Evolutionary conservation across 805 yeast species (phyloP), one percentile per base, ranked within the genome.

Genomic region (Metschnikowia kofuensis): DNA sequence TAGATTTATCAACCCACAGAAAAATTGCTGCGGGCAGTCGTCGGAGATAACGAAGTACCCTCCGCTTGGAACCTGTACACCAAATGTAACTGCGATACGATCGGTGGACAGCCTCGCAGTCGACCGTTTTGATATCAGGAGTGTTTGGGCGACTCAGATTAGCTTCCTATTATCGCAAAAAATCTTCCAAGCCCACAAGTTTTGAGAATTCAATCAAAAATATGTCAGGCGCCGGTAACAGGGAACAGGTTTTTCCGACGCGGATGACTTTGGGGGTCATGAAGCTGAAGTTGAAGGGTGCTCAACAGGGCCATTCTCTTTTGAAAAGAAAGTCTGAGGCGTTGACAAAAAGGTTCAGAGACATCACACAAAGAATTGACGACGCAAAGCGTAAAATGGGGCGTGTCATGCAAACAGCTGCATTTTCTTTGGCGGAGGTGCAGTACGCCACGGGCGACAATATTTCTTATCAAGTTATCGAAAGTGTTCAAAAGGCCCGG

Each of bases 311-410:
- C 35, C 96, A 94, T 68, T 87, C 95, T 13, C 76, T 92, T 56
- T 75, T 92, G 69, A 92, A 92, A 75, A 82, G 98, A 70, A 92
- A 92, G 68, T 90, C 97, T 6, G 99, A 92, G 71, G 99, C 99
- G 0, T 77, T 92, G 65, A 94, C 98, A 16, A 90, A 91, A 69
- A 79, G 99, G 62, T 92, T 92, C 74, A 84, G 99, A 69, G 99
- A 92, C 59, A 92, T 92, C 62, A 90, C 97, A 14, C 87, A 80
- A 66, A 77, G 96, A 68, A 92, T 92, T 65, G 97, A 94, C 66
- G 96, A 89, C 59, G 85, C 98, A 39, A 92, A 92, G 72, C 82
- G 92, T 60, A 94, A 92, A 75, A 92, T 94, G 98, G 99, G 98
- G 44, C 79, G 92, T 56, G 96, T 92, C 39, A 92, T 92, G 98